Conservation (phyloP, 1,284 basidiomycete species). For the Exobasidium rhododendri region DNA sequence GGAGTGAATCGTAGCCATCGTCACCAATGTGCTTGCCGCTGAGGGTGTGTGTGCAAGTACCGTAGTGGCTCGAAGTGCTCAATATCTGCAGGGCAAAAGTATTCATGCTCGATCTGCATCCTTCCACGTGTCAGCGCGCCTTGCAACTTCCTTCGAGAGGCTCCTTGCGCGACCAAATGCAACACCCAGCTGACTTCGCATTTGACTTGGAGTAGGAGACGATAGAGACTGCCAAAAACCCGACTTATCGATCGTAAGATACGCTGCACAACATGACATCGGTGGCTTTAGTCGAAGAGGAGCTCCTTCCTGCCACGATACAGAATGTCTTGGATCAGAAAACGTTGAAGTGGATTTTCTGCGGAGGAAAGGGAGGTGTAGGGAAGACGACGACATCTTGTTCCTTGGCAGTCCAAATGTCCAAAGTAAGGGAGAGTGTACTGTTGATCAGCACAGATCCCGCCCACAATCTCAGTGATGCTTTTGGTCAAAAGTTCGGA, state of each 20-base stretch:
- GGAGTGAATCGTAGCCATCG: conserved; percentile 3
- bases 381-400: conserved; percentile 54
- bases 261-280: too few species aligned
- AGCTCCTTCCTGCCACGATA: conserved; percentile 32
- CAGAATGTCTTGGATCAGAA: conserved; percentile 53
- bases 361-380: conserved; percentile 54
- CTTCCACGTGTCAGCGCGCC: too few species aligned
- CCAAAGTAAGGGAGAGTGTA: conserved; percentile 48
- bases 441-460: conserved; percentile 78
- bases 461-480: conserved; percentile 96
- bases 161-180: neutral
- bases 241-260: too few species aligned
- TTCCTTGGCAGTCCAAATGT: conserved; percentile 50
- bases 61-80: too few species aligned
- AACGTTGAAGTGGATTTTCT: conserved; percentile 54
- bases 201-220: too few species aligned
- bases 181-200: too few species aligned
- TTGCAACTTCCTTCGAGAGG: too few species aligned
- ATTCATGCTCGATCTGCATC: too few species aligned
- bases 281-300: conserved; percentile 9
- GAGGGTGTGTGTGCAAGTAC: too few species aligned
- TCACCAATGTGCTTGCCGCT: neutral
- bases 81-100: too few species aligned
- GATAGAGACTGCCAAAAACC: too few species aligned
- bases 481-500: conserved; percentile 98